phyloP scores from a whole-genome alignment of 1,139 yeast genomes.

The Pichia sp. region DNA sequence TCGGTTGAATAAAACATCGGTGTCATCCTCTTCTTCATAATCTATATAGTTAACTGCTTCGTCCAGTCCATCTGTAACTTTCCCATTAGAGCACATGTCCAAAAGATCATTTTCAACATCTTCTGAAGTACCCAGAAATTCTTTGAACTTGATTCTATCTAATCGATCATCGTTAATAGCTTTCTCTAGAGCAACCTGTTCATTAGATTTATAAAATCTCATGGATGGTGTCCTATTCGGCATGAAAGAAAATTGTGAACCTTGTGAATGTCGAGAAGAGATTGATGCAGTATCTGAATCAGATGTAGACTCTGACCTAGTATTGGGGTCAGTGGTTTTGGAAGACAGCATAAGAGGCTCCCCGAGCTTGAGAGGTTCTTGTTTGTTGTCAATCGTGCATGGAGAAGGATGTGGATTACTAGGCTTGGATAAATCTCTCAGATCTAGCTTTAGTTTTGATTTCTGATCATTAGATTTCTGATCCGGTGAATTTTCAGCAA shows the following conservation, averaged over 20 bases:
- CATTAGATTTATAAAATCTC: constrained; percentile 46
- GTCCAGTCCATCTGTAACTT: constrained; percentile 35
- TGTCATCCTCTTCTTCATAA: constrained; percentile 38
- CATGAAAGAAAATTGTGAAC: constrained; percentile 48
- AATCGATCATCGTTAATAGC: constrained; percentile 19
- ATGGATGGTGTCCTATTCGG: constrained; percentile 54
- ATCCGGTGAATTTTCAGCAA: neutral
- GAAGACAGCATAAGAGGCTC: neutral
- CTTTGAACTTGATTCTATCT: constrained; percentile 7
- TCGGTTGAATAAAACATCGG: constrained; percentile 38
- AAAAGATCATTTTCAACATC: constrained; percentile 32
- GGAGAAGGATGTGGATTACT: constrained; percentile 15
- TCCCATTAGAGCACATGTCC: constrained; percentile 2
- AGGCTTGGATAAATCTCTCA: constrained; percentile 4
- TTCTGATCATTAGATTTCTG: neutral
- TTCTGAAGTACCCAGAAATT: constrained; percentile 31
- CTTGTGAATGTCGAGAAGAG: constrained; percentile 13
- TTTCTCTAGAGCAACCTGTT: constrained; percentile 30
- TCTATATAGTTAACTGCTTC: constrained; percentile 48
- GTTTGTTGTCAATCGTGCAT: neutral
- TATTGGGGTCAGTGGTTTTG: neutral
- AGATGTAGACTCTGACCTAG: neutral
- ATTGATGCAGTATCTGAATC: constrained; percentile 1
- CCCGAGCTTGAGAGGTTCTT: neutral
- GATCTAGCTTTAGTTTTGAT: neutral